phyloP scores from a whole-genome alignment of 2,329 filamentous ascomycete genomes.

The Talaromyces sp. region DNA sequence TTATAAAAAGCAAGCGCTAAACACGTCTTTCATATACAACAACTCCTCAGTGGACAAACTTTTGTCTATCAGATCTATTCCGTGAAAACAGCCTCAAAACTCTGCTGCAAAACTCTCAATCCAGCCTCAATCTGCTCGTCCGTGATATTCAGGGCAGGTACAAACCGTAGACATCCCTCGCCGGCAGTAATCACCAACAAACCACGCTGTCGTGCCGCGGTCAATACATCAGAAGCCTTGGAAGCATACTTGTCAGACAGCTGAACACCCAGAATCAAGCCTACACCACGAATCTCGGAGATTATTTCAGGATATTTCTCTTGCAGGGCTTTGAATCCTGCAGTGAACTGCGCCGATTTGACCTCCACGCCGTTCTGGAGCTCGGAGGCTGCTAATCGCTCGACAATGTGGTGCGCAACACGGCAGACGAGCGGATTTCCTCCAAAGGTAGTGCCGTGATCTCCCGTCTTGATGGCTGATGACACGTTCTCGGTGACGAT shows the following conservation, averaged over 20 bases:
- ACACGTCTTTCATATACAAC: not conserved
- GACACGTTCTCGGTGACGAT: slow-evolving; percentile 63
- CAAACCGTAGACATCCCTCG: slow-evolving; percentile 86
- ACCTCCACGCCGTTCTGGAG: slow-evolving; percentile 66
- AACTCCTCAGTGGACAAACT: not conserved
- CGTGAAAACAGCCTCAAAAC: slow-evolving; percentile 52
- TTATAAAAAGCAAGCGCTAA: not conserved
- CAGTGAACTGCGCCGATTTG: slow-evolving; percentile 61
- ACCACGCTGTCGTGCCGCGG: slow-evolving; percentile 80
- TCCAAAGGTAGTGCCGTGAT: slow-evolving; percentile 92
- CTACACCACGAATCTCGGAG: slow-evolving; percentile 74
- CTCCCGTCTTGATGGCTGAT: slow-evolving; percentile 66
- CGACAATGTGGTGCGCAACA: slow-evolving; percentile 80
- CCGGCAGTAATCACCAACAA: slow-evolving; percentile 89
- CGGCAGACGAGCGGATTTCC: slow-evolving; percentile 84
- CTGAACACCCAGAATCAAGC: slow-evolving; percentile 83
- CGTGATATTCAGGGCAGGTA: slow-evolving; percentile 78
- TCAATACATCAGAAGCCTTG: slow-evolving; percentile 60
- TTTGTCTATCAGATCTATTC: slow-evolving; percentile 7
- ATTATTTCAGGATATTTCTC: slow-evolving; percentile 67
- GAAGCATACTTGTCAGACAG: slow-evolving; percentile 63
- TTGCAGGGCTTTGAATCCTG: slow-evolving; percentile 56
- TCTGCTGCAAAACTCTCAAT: slow-evolving; percentile 68
- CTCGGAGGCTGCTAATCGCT: slow-evolving; percentile 65
- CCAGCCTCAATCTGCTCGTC: slow-evolving; percentile 76